These are phyloP conservation scores for Saccharomycopsis microspora DNA, from an alignment of 805 yeast genomes.

Conservation along the genomic window DNA sequence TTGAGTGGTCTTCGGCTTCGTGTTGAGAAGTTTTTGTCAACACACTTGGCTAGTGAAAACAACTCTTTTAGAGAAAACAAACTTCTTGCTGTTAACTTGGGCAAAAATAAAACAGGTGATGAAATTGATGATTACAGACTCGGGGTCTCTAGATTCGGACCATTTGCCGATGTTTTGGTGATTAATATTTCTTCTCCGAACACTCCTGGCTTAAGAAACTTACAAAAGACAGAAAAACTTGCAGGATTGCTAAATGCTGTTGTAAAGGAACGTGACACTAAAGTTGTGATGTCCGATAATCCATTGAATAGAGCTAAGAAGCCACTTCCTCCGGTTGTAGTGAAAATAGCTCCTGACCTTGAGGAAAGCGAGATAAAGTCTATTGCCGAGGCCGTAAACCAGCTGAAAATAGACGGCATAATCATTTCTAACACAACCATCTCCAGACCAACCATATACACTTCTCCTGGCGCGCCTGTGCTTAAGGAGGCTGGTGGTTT, in stretches of 20 bases:
- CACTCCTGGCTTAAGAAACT: constrained; percentile 86
- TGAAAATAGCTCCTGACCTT: constrained; percentile 91
- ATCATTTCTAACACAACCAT: constrained; percentile 89
- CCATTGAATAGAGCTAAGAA: constrained; percentile 22
- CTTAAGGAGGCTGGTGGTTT: constrained; percentile 70
- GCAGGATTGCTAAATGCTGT: constrained; percentile 57
- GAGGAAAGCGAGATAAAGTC: constrained; percentile 69
- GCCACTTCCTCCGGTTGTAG: constrained; percentile 62
- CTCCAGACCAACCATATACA: constrained; percentile 58
- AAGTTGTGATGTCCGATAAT: constrained; percentile 31
- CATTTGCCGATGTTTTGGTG: constrained; percentile 79
- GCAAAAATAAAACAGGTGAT: constrained; percentile 88
- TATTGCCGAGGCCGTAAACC: constrained; percentile 71
- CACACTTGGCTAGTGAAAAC: constrained; percentile 17
- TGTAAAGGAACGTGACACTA: constrained; percentile 52
- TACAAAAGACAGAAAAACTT: constrained; percentile 70
- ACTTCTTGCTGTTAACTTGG: constrained; percentile 73
- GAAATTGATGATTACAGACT: constrained; percentile 76
- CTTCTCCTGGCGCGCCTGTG: constrained; percentile 34
- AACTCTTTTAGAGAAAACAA: constrained; percentile 52
- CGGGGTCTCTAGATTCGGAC: constrained; percentile 77
- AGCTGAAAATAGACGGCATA: constrained; percentile 78
- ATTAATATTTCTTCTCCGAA: constrained; percentile 92
- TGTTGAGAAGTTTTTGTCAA: constrained; percentile 29
- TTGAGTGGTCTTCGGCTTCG: constrained; percentile 57